These are phyloP conservation scores for Taxawa tesnikishii DNA, from an alignment of 2,329 filamentous ascomycete species.

Conservation along the genomic window DNA sequence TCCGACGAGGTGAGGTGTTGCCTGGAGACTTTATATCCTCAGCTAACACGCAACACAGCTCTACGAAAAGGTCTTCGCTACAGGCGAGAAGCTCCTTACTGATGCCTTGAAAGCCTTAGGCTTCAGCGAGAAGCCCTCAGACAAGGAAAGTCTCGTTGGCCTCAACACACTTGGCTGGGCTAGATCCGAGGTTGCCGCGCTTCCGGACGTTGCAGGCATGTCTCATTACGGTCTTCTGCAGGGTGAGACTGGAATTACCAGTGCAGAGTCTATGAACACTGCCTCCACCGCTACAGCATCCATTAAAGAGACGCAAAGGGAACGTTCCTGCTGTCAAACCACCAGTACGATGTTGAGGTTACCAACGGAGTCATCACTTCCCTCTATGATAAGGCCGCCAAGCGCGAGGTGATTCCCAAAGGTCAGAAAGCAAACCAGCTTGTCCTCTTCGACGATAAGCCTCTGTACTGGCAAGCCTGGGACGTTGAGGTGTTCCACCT, in stretches of 20 bases:
- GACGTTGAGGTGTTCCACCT: slow-evolving; percentile 96
- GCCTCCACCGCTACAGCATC: slow-evolving; percentile 21
- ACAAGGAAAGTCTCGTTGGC: slow-evolving; percentile 41
- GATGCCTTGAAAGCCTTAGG: slow-evolving; percentile 59
- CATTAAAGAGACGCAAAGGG: slow-evolving; percentile 43
- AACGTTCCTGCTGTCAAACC: slow-evolving; percentile 69
- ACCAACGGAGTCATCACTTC: slow-evolving; percentile 70
- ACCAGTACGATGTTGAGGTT: slow-evolving; percentile 61
- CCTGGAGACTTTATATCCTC: background rate
- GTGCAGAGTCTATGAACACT: slow-evolving; percentile 13
- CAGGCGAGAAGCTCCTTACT: slow-evolving; percentile 57
- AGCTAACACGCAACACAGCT: slow-evolving; percentile 29
- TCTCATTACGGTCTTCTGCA: slow-evolving; percentile 30
- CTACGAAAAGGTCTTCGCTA: slow-evolving; percentile 72
- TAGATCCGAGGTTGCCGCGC: slow-evolving; percentile 48
- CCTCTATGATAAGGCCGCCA: slow-evolving; percentile 59
- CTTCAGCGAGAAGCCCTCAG: slow-evolving; percentile 35
- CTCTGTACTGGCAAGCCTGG: slow-evolving; percentile 95
- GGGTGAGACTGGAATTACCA: slow-evolving; percentile 33
- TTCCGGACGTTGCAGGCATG: slow-evolving; percentile 33
- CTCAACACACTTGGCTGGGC: slow-evolving; percentile 84
- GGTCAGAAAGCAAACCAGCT: slow-evolving; percentile 74
- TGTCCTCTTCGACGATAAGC: slow-evolving; percentile 94
- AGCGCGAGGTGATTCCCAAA: slow-evolving; percentile 65
- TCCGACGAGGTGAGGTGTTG: slow-evolving; percentile 52